Percentiles rank a stretch among this genome's conserved stretches.
phyloP scores from a whole-genome alignment of 2,329 filamentous ascomycete species.

The Blastomyces parvus region DNA sequence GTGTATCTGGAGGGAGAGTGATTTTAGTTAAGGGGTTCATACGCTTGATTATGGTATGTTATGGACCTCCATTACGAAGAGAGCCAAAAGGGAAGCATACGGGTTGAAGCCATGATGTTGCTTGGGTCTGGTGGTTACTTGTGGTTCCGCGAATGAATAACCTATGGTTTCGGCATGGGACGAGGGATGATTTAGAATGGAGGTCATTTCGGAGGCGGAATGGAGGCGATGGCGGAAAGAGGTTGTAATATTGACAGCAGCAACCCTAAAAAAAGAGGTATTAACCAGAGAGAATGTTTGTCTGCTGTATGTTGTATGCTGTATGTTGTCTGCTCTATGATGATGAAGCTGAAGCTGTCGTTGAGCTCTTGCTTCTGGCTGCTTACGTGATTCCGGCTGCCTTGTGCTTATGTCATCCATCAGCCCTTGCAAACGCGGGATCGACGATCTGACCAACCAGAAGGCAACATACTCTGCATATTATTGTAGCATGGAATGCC shows the following conservation, averaged over 20 bases:
- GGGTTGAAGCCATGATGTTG: conserved; percentile 83
- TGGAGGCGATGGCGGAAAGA: neutral
- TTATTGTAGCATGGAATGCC: no score
- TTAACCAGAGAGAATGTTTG: neutral
- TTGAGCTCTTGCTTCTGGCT: neutral
- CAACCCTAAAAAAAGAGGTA: neutral
- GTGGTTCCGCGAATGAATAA: conserved; percentile 50
- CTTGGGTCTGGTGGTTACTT: conserved; percentile 40
- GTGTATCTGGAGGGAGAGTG: conserved; percentile 54
- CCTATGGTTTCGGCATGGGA: conserved; percentile 45
- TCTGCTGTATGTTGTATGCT: neutral
- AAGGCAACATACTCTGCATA: no score
- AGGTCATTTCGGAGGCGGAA: conserved; percentile 40
- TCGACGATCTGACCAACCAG: no score
- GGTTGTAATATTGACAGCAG: neutral
- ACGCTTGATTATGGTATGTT: neutral
- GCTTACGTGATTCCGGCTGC: neutral
- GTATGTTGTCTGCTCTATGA: neutral
- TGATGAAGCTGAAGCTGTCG: conserved; percentile 2
- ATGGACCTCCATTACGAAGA: neutral
- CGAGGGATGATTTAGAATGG: conserved; percentile 42
- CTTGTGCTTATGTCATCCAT: neutral
- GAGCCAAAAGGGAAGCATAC: conserved; percentile 44
- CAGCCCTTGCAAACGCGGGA: no score
- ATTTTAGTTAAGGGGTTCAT: neutral